A percentile compares a stretch with the other conserved stretches of the same genome.
Conservation (phyloP, 805 yeast species). For the Candida tibetensis region DNA sequence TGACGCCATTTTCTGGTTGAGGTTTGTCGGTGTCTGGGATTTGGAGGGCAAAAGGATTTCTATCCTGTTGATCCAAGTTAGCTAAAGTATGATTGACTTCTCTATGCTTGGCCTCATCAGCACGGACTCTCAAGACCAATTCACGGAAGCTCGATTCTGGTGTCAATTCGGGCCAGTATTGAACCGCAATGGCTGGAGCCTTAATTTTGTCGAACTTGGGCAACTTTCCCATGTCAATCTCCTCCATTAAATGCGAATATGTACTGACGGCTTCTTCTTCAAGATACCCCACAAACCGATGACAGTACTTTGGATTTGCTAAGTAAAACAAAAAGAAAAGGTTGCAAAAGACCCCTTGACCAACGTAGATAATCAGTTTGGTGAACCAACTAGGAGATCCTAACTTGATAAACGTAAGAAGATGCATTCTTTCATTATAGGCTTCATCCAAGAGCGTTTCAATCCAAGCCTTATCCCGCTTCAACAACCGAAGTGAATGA, state of each 20-base stretch:
- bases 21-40: constrained; percentile 34
- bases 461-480: constrained; percentile 71
- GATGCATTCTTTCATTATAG: constrained; percentile 75
- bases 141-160: constrained; percentile 55
- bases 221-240: constrained; percentile 50
- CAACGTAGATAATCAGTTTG: constrained; percentile 51
- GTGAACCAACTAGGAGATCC: constrained; percentile 63
- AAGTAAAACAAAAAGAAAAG: constrained; percentile 60
- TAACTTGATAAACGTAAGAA: constrained; percentile 62
- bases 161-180: constrained; percentile 58
- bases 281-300: constrained; percentile 72
- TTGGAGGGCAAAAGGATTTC: constrained; percentile 64
- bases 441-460: constrained; percentile 74
- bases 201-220: constrained; percentile 44
- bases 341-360: constrained; percentile 72
- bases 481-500: constrained; percentile 57
- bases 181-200: constrained; percentile 59
- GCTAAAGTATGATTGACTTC: constrained; percentile 79
- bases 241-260: constrained; percentile 55
- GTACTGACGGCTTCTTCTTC: constrained; percentile 78
- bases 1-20: constrained; percentile 39
- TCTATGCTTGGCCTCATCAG: constrained; percentile 77
- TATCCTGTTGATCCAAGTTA: constrained; percentile 54
- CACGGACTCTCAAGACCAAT: constrained; percentile 59
- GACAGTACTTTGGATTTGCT: constrained; percentile 61